Evolutionary conservation across 1,284 basidiomycete genomes (phyloP).

Genomic region (Papiliotrema fonsecae): DNA sequence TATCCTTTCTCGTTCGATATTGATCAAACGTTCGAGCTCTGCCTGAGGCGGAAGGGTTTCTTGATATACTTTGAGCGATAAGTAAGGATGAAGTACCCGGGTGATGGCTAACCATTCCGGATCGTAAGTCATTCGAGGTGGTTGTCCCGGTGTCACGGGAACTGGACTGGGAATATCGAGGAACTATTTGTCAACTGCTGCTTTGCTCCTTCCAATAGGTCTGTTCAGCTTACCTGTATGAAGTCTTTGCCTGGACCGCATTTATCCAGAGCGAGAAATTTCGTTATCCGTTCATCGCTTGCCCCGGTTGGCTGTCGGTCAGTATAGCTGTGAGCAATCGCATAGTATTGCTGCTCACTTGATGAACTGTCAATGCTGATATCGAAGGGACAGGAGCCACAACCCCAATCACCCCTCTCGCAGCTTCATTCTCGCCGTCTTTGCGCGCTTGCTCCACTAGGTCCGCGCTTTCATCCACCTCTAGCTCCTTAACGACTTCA

Average conservation of each 20-base stretch:
- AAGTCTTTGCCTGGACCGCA: slow-evolving; percentile 77
- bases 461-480: slow-evolving; percentile 34
- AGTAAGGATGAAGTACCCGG: slow-evolving; percentile 73
- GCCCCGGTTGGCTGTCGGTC: slow-evolving; percentile 9
- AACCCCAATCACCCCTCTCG: slow-evolving; percentile 18
- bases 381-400: neutral
- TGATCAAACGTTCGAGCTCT: slow-evolving; percentile 58
- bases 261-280: slow-evolving; percentile 90
- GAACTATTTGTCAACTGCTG: slow-evolving; percentile 52
- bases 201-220: neutral
- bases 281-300: slow-evolving; percentile 52
- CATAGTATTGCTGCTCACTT: too few species aligned
- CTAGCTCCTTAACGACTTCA: slow-evolving; percentile 10
- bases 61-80: slow-evolving; percentile 55
- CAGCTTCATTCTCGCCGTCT: slow-evolving; percentile 9
- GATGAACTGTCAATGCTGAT: too few species aligned
- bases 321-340: too few species aligned
- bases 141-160: slow-evolving; percentile 12
- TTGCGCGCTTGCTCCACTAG: slow-evolving; percentile 23
- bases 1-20: slow-evolving; percentile 65
- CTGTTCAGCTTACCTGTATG: slow-evolving; percentile 61
- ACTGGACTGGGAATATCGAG: slow-evolving; percentile 57
- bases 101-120: slow-evolving; percentile 91
- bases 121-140: slow-evolving; percentile 62
- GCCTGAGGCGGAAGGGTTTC: slow-evolving; percentile 61